phyloP scores from a whole-genome alignment of 148 eudicot species.

The Hydrangea macrophylla region DNA sequence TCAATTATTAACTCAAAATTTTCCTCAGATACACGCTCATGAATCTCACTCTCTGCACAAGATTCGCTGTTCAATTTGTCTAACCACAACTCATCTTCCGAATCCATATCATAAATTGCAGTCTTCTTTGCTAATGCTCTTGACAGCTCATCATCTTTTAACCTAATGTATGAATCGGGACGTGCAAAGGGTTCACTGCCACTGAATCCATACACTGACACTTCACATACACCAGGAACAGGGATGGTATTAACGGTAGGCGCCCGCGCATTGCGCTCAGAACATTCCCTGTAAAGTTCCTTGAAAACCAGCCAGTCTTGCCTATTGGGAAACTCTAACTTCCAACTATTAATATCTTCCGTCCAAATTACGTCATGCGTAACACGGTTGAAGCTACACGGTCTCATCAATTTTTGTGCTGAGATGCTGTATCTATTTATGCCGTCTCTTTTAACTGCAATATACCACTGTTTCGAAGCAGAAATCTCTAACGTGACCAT shows the following conservation, averaged over 20 bases:
- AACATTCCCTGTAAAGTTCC: conserved; percentile 70
- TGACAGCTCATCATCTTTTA: conserved; percentile 67
- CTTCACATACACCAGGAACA: conserved; percentile 71
- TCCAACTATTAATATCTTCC: conserved; percentile 57
- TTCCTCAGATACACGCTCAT: conserved; percentile 45
- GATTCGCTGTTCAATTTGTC: conserved; percentile 38
- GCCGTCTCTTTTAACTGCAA: conserved; percentile 60
- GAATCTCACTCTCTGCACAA: conserved; percentile 18
- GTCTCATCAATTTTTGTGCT: conserved; percentile 56
- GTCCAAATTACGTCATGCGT: conserved; percentile 66
- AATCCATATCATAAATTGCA: conserved; percentile 77
- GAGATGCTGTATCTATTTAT: conserved; percentile 31
- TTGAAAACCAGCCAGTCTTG: conserved; percentile 79
- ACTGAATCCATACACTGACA: conserved; percentile 25
- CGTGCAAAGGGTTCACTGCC: conserved; percentile 31
- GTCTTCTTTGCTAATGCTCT: conserved; percentile 59
- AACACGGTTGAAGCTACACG: conserved; percentile 49
- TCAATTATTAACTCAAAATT: conserved; percentile 75
- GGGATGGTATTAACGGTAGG: conserved; percentile 58
- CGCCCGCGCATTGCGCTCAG: conserved; percentile 46
- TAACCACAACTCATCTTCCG: conserved; percentile 82
- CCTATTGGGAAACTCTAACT: conserved; percentile 74
- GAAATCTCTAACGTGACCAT: conserved; percentile 50
- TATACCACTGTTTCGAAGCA: conserved; percentile 54
- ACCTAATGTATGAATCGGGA: conserved; percentile 64